Evolutionary conservation across 129 eudicot species (phyloP), one percentile per base, ranked within the genome.

Genomic region (Flaveria bidentis): DNA sequence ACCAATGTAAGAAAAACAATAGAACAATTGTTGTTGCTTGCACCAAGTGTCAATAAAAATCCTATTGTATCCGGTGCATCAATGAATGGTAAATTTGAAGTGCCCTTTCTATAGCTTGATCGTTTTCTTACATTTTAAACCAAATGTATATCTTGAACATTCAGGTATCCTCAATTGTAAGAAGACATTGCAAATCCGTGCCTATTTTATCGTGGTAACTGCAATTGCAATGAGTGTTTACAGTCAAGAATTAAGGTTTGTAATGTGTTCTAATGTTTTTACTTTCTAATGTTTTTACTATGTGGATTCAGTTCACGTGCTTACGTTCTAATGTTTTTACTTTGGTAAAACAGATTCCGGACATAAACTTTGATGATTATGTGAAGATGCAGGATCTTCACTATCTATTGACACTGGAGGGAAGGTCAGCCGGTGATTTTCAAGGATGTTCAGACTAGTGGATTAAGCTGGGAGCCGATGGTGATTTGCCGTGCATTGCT

Each of bases 391-490:
- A 41, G 6, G 3, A 41, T 41, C 45, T 1, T 41, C 8, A 41
- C 45, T 41, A 41, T 23, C 0, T 23, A 23, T 23, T 23, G 25
- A 64, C 85, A 82, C 63, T 62, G 72, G 78, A 68, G 75, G 60
- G 39, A 58, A 69, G 71, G 75, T 4, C 28, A 78, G n/a, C 82
- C 76, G 22, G 50, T 78, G 22, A 71, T 78, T 58, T 60, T 78
- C 30, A 26, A 63, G 69, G 47, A 78, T 78, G 69, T 61, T 60
- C 25, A 55, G 42, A 71, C 65, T 44, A 52, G 62, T 17, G 71
- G 77, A 42, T 53, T 78, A 12, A 78, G 77, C 61, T 78, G 72
- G 76, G 77, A 78, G 50, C 82, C 66, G 14, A 78, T 70, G 77
- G 72, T 78, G 56, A 58, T 71, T 66, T 78, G 64, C 20, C 82